Conservation (phyloP, 129 eudicot genomes). For the Flaveria sonorensis region DNA sequence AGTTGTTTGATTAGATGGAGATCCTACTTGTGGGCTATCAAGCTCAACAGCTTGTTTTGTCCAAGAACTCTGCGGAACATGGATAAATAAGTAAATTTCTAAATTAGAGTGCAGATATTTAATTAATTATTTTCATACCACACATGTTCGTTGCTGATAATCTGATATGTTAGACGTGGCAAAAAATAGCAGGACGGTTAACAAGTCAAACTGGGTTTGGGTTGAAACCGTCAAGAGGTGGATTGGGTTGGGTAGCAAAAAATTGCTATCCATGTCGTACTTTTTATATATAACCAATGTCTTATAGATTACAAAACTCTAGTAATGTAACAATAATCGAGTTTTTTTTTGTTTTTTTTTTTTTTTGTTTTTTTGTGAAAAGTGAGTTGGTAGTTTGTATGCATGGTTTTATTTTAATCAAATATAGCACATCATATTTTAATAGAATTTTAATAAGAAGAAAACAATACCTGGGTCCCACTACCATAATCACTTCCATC, state of each 20-base stretch:
- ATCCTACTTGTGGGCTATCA: conserved; percentile 46
- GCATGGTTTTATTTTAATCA: not conserved
- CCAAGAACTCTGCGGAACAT: conserved; percentile 60
- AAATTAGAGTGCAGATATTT: not conserved
- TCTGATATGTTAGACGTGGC: not conserved
- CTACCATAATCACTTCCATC: conserved; percentile 55
- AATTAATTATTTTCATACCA: not conserved
- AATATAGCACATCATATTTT: not conserved
- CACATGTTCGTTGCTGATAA: not conserved
- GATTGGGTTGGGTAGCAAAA: not conserved
- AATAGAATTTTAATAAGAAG: not conserved
- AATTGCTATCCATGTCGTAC: not conserved
- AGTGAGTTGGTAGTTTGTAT: too few relatives aligned
- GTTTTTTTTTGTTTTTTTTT: too few relatives aligned
- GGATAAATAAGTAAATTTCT: not conserved
- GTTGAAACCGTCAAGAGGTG: not conserved
- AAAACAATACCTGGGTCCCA: conserved; percentile 67
- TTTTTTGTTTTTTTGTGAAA: too few relatives aligned
- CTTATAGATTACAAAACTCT: not conserved
- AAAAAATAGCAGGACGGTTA: not conserved
- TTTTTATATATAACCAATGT: not conserved
- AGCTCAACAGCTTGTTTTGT: conserved; percentile 54
- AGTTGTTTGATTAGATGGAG: conserved; percentile 42
- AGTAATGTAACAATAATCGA: too few relatives aligned
- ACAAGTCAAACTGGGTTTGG: not conserved